Conservation (phyloP, 352 stramenopile species). For the Globisporangium polare region DNA sequence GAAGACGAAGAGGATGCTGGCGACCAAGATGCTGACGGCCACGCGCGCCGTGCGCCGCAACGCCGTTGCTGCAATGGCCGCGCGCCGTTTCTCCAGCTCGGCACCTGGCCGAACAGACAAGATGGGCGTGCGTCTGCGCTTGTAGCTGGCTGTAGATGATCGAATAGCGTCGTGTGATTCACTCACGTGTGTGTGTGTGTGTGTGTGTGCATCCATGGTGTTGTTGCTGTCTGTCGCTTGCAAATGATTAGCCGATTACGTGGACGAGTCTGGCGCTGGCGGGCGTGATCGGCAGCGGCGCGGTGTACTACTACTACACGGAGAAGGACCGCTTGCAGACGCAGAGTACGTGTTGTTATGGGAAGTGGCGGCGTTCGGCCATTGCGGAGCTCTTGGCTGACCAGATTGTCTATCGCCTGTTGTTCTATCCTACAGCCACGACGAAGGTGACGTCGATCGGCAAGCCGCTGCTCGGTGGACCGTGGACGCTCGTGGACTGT, state of each 20-base stretch:
- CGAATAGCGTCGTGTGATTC: background rate
- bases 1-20: slow-evolving; percentile 21
- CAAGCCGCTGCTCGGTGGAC: slow-evolving; percentile 90
- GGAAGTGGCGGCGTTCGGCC: background rate
- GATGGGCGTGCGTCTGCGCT: slow-evolving; percentile 54
- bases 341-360: slow-evolving; percentile 45
- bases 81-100: slow-evolving; percentile 39
- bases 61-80: background rate
- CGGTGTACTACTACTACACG: slow-evolving; percentile 86
- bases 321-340: slow-evolving; percentile 88
- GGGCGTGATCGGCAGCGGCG: slow-evolving; percentile 58
- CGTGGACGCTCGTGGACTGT: slow-evolving; percentile 92
- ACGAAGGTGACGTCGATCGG: slow-evolving; percentile 88
- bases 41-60: slow-evolving; percentile 20
- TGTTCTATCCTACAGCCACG: slow-evolving; percentile 34
- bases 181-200: background rate
- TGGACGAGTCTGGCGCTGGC: slow-evolving; percentile 82
- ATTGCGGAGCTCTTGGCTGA: background rate
- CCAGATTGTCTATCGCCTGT: background rate
- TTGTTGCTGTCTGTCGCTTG: background rate
- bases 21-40: slow-evolving; percentile 22
- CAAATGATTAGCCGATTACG: slow-evolving; percentile 50
- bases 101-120: slow-evolving; percentile 41
- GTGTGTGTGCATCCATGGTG: background rate
- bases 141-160: background rate